Conservation (phyloP, 108 stramenopile genomes). For the Parmales sp. region DNA sequence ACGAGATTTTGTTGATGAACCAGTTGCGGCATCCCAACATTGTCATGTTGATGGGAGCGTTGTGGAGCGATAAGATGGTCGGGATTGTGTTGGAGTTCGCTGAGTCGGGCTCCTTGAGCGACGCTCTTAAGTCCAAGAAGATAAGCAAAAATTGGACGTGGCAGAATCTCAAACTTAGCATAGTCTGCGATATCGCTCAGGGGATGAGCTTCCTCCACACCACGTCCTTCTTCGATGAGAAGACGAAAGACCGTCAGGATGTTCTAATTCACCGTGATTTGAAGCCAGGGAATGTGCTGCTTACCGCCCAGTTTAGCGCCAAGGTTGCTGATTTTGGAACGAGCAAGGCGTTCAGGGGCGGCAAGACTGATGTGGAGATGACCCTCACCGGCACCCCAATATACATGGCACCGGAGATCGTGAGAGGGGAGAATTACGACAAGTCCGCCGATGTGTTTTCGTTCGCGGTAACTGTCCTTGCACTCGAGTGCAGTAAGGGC, state of each 20-base stretch:
- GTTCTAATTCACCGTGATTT: constrained; percentile 34
- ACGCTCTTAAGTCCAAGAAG: neutral
- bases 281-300: constrained; percentile 29
- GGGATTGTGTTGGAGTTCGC: neutral
- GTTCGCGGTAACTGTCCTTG: constrained; percentile 21
- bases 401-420: constrained; percentile 36
- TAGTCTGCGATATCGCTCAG: neutral
- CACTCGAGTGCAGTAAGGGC: too few relatives aligned
- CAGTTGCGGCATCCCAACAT: constrained; percentile 69
- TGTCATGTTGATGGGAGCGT: constrained; percentile 69
- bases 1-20: constrained; percentile 10
- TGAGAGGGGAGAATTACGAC: constrained; percentile 24
- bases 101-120: neutral
- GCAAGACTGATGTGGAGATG: neutral
- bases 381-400: constrained; percentile 32
- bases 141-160: constrained; percentile 4
- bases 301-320: constrained; percentile 7
- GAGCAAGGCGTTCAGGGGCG: neutral
- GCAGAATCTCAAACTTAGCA: neutral
- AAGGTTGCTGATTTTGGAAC: constrained; percentile 8
- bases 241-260: neutral
- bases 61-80: constrained; percentile 42
- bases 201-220: neutral
- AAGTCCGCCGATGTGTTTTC: constrained; percentile 41
- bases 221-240: neutral